Evolutionary conservation across 2,329 filamentous ascomycete genomes (phyloP), one percentile per base, ranked within the genome.

Genomic region (Didymella exigua): DNA sequence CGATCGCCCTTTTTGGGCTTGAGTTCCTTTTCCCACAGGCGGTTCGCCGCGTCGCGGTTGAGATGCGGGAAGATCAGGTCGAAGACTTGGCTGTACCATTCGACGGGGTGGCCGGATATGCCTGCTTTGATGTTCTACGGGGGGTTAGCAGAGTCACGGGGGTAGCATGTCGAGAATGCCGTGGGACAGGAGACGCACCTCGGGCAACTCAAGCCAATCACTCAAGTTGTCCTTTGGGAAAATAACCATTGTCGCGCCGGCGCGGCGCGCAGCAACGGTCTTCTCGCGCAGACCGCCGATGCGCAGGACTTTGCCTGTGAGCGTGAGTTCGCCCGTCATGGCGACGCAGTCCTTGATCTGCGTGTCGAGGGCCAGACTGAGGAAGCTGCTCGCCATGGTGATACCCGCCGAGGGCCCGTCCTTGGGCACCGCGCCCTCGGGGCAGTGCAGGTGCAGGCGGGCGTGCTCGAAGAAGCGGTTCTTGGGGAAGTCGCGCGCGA

Each of bases 401-500:
- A 99, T 95, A 73, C 95, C 95, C 18, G 95, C 95, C 41, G 73
- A 77, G 0, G 80, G 80, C 11, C 80, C 95, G 72, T 99, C 95
- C 78, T 99, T 99, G 65, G 90, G 90, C 51, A 97, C 93, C 8
- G 95, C 95, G 5, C 95, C 95, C 74, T 99, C 95, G 0, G 95
- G 95, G 55, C 96, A 96, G 79, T 99, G 95, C 62, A 99, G 82
- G 76, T 99, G 95, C 72, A 99, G 85, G 78, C 89, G 91, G 9
- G 93, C 95, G 78, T 95, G 93, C 72, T 98, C 91, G 69, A 99
- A 96, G 82, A 98, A 99, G 73, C 87, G 86, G 76, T 99, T 99
- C 54, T 91, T 87, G 0, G 92, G 88, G 79, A 93, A 99, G 34
- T 89, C 79, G 70, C 86, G 88, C 7, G 89, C 92, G 83, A 98